Percentiles rank a stretch among this genome's conserved stretches.
Evolutionary conservation across 2,329 filamentous ascomycete species (phyloP).

Genomic region (Exserohilum rostratum): DNA sequence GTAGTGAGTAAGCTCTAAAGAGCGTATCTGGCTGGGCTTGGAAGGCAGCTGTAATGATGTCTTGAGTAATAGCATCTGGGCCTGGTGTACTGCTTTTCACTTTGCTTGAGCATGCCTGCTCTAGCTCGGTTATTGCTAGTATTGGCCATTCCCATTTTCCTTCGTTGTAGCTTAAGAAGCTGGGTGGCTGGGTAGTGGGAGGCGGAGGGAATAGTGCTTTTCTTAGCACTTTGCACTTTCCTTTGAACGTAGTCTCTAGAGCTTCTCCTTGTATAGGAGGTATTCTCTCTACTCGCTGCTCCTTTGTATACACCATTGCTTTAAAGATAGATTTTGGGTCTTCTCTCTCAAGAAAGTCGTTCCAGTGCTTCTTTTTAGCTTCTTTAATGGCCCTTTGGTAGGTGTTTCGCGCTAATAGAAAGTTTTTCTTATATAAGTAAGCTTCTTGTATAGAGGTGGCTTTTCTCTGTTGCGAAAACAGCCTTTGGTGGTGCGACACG

Average conservation of each 20-base stretch:
- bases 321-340: background rate
- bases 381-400: background rate
- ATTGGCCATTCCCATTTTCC: background rate
- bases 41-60: background rate
- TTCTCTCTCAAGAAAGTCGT: background rate
- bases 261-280: background rate
- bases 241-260: background rate
- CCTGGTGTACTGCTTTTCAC: background rate
- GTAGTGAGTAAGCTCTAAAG: background rate
- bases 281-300: background rate
- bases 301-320: background rate
- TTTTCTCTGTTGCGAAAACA: background rate
- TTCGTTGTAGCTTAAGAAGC: background rate
- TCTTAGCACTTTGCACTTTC: background rate
- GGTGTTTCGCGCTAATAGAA: background rate
- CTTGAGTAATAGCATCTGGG: background rate
- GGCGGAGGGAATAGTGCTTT: background rate
- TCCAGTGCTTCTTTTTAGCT: background rate
- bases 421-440: background rate
- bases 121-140: background rate
- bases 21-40: background rate
- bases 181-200: background rate
- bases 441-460: background rate
- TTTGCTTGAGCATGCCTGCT: background rate
- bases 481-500: background rate